A percentile compares a stretch with the other conserved stretches of the same genome.
Conservation (phyloP, 345 rosid genomes). For the Trapa incisa region DNA sequence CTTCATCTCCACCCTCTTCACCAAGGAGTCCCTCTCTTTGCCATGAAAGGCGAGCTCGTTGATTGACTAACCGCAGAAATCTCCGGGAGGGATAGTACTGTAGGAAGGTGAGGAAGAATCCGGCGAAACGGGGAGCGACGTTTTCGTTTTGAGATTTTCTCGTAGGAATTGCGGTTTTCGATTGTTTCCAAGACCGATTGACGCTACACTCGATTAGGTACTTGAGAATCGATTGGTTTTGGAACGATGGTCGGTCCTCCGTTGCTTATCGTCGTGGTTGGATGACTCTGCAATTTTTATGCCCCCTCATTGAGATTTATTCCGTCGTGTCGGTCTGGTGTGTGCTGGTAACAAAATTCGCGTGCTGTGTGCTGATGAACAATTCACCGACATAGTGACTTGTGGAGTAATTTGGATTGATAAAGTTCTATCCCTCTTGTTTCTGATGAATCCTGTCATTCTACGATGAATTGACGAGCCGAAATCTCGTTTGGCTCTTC, state of each 20-base stretch:
- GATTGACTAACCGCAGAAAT: background rate
- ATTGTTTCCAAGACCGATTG: conserved; percentile 18
- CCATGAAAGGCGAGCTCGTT: background rate
- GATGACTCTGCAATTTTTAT: background rate
- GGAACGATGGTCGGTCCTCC: background rate
- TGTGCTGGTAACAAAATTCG: background rate
- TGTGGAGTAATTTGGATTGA: background rate
- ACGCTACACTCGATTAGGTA: conserved; percentile 10
- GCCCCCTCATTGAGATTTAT: background rate
- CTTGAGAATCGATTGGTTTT: conserved; percentile 2
- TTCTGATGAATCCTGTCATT: background rate
- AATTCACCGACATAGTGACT: background rate
- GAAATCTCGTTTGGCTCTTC: background rate
- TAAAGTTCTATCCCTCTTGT: background rate
- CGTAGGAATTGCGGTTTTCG: conserved; percentile 20
- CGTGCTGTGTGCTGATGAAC: background rate
- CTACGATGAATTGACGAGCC: background rate
- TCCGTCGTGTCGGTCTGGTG: background rate
- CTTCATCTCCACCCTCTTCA: background rate
- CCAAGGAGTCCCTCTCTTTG: background rate
- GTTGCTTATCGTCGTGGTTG: background rate
- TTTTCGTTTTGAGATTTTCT: conserved; percentile 3
- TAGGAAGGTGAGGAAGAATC: background rate
- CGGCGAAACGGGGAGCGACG: background rate
- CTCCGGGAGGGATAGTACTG: background rate